A percentile compares a stretch with the other conserved stretches of the same genome.
Evolutionary conservation across 1,284 basidiomycete species (phyloP).

Genomic region (Ustilago lituana): DNA sequence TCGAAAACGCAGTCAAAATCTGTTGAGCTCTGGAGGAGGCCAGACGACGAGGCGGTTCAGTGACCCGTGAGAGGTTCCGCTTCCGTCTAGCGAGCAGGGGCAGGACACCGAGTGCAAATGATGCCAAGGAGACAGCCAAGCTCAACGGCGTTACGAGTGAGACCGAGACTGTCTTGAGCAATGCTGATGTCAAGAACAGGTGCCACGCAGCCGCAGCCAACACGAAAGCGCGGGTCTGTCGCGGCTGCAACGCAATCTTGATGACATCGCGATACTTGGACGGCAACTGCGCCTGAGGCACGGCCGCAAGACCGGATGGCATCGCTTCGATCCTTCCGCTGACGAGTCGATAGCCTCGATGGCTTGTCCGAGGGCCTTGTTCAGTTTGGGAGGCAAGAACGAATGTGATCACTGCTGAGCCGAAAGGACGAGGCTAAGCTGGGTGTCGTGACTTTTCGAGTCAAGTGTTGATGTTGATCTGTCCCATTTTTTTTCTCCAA

Average conservation of each 20-base stretch:
- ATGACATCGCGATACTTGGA: slow-evolving; percentile 41
- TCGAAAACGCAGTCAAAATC: slow-evolving; percentile 14
- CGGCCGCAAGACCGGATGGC: slow-evolving; percentile 29
- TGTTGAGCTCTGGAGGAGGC: slow-evolving; percentile 18
- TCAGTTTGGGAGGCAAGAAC: no score
- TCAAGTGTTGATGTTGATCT: slow-evolving; percentile 17
- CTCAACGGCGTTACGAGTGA: slow-evolving; percentile 15
- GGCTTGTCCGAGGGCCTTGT: no score
- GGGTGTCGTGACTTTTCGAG: no score
- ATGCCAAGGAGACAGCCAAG: slow-evolving; percentile 12
- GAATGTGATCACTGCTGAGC: no score
- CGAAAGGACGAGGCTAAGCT: no score
- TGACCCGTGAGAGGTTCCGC: slow-evolving; percentile 18
- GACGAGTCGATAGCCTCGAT: no score
- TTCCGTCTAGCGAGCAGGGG: slow-evolving; percentile 42
- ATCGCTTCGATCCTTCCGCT: slow-evolving; percentile 3
- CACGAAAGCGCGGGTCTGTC: slow-evolving; percentile 55
- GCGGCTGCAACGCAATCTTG: slow-evolving; percentile 47
- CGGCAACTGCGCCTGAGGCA: slow-evolving; percentile 47
- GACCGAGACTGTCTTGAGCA: slow-evolving; percentile 15
- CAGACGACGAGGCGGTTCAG: slow-evolving; percentile 4
- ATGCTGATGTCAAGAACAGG: slow-evolving; percentile 24
- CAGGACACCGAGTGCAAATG: slow-evolving; percentile 30
- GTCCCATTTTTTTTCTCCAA: background rate
- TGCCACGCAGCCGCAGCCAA: slow-evolving; percentile 39